phyloP scores from a whole-genome alignment of 139 green algal species.

The Trebouxia sp. region DNA sequence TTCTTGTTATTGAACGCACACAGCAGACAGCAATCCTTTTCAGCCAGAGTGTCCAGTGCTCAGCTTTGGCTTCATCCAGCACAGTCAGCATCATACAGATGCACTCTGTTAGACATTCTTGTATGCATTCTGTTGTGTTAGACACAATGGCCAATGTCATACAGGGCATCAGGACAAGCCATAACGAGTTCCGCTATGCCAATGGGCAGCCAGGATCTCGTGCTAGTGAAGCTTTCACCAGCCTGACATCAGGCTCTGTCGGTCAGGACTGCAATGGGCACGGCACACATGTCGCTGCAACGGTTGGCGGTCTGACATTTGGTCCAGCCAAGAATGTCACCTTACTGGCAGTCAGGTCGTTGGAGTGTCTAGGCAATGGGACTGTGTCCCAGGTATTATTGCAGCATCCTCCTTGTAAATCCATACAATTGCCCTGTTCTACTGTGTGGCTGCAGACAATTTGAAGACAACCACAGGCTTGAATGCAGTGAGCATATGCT shows the following conservation, averaged over 20 bases:
- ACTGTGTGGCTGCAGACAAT: constrained; percentile 16
- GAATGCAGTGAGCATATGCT: too few relatives aligned
- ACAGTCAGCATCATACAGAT: too few relatives aligned
- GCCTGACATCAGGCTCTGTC: neutral
- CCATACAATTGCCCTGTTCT: neutral
- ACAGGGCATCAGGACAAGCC: constrained; percentile 40
- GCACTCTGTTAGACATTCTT: too few relatives aligned
- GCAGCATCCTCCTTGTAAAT: neutral
- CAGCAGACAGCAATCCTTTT: too few relatives aligned
- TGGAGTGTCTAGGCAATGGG: constrained; percentile 46
- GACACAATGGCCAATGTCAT: too few relatives aligned
- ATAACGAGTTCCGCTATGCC: constrained; percentile 43
- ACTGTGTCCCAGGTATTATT: constrained; percentile 14
- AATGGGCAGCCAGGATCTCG: constrained; percentile 17
- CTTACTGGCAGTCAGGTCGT: constrained; percentile 39
- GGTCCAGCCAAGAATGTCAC: constrained; percentile 50
- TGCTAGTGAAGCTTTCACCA: constrained; percentile 27
- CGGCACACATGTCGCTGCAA: constrained; percentile 48
- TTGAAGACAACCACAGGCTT: constrained; percentile 26
- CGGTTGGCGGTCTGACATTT: constrained; percentile 31
- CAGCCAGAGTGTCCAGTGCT: too few relatives aligned
- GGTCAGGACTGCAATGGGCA: constrained; percentile 53
- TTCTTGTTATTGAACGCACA: too few relatives aligned
- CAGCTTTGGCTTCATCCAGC: too few relatives aligned
- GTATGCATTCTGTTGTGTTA: neutral